Conservation (phyloP, 257 asterid genomes). For the Solanum pinnatisectum region DNA sequence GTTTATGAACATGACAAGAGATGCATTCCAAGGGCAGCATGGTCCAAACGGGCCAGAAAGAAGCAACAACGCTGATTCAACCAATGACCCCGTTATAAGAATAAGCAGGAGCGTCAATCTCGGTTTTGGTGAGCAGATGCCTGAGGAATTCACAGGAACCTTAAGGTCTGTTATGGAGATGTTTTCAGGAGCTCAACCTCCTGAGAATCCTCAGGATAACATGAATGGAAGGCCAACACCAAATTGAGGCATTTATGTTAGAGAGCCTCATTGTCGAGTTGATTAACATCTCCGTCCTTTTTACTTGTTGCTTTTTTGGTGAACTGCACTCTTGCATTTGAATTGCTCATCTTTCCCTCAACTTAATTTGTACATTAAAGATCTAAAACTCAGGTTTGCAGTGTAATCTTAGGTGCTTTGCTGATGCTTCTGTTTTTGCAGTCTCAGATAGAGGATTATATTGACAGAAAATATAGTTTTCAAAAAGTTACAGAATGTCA, state of each 20-base stretch:
- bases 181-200: constrained; percentile 44
- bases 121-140: constrained; percentile 29
- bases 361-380: background rate
- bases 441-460: background rate
- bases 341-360: background rate
- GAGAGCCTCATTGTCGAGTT: background rate
- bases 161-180: constrained; percentile 70
- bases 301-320: background rate
- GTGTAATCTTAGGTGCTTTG: background rate
- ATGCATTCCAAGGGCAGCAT: constrained; percentile 19
- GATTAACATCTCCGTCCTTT: background rate
- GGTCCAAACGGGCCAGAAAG: constrained; percentile 24
- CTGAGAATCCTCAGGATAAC: constrained; percentile 28
- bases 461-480: background rate
- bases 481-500: background rate
- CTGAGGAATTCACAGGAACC: constrained; percentile 60
- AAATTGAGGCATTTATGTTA: constrained; percentile 12
- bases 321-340: background rate
- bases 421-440: background rate
- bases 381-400: background rate
- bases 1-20: constrained; percentile 41
- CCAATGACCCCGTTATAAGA: constrained; percentile 28
- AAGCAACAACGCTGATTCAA: constrained; percentile 9
- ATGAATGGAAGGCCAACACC: constrained; percentile 33
- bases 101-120: constrained; percentile 32